These are phyloP conservation scores for Trypanosoma melophagium DNA, from an alignment of 208 protist genomes.

Conservation along the genomic window DNA sequence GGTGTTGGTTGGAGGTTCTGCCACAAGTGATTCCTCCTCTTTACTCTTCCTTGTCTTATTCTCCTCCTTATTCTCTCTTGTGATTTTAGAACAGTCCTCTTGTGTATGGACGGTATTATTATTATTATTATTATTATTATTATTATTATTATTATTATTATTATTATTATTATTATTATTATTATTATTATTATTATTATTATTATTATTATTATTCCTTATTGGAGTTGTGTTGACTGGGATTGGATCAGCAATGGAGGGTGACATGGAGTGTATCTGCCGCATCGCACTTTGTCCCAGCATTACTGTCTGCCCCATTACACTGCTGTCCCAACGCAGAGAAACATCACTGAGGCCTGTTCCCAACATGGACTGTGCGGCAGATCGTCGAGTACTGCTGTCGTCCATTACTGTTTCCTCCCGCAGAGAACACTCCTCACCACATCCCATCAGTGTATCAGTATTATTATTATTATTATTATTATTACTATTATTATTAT, in stretches of 20 bases:
- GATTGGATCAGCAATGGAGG: background rate
- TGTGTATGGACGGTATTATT: too few relatives aligned
- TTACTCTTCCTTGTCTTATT: background rate
- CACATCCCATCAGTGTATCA: background rate
- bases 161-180: too few relatives aligned
- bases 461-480: background rate
- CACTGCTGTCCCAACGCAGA: background rate
- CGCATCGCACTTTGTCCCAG: background rate
- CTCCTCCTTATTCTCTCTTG: background rate
- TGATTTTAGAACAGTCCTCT: too few relatives aligned
- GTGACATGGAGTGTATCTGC: background rate
- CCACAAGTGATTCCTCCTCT: background rate
- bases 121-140: too few relatives aligned
- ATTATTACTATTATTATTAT: background rate
- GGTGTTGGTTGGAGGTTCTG: background rate
- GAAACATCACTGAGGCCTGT: constrained; percentile 1
- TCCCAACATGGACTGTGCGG: background rate
- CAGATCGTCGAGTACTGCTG: background rate
- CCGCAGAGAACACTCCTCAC: too few relatives aligned
- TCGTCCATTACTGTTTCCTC: too few relatives aligned
- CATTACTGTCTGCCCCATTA: constrained; percentile 13
- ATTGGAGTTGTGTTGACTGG: background rate
- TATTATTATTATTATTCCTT: background rate
- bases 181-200: background rate
- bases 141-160: too few relatives aligned